Evolutionary conservation across 1,139 yeast genomes (phyloP).

Genomic region (Nakaseomyces sp.): DNA sequence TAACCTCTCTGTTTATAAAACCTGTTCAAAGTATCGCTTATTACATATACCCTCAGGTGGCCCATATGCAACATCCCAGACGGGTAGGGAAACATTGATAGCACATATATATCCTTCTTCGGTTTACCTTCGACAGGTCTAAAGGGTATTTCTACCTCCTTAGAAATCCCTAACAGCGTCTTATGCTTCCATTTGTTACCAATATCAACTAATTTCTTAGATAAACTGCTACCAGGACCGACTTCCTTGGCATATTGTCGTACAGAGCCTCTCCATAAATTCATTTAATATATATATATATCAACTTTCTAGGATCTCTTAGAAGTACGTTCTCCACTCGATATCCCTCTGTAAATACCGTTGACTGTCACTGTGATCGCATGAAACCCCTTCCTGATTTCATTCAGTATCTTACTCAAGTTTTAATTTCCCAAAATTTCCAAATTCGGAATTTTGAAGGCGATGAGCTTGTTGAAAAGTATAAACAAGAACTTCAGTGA

Average conservation of each 20-base stretch:
- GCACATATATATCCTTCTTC: slow-evolving; percentile 37
- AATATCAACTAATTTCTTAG: slow-evolving; percentile 13
- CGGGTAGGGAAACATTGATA: slow-evolving; percentile 94
- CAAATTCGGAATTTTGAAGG: no score
- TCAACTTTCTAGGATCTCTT: no score
- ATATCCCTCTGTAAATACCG: no score
- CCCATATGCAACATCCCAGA: slow-evolving; percentile 91
- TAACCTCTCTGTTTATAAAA: slow-evolving; percentile 69
- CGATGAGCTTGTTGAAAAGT: no score
- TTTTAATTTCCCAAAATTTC: no score
- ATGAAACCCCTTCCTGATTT: no score
- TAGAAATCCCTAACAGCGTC: slow-evolving; percentile 16
- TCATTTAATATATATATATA: background rate
- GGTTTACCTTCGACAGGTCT: slow-evolving; percentile 7
- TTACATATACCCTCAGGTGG: slow-evolving; percentile 84
- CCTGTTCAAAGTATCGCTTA: slow-evolving; percentile 75
- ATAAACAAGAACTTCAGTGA: no score
- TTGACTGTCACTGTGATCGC: no score
- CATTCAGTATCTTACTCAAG: no score
- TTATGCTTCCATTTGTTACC: slow-evolving; percentile 26
- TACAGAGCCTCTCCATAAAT: background rate
- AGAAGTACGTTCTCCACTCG: no score
- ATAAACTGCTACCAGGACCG: background rate
- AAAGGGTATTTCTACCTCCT: slow-evolving; percentile 7
- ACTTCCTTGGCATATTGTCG: background rate